Evolutionary conservation across 345 rosid species (phyloP).

Genomic region (Gossypium mustelinum): DNA sequence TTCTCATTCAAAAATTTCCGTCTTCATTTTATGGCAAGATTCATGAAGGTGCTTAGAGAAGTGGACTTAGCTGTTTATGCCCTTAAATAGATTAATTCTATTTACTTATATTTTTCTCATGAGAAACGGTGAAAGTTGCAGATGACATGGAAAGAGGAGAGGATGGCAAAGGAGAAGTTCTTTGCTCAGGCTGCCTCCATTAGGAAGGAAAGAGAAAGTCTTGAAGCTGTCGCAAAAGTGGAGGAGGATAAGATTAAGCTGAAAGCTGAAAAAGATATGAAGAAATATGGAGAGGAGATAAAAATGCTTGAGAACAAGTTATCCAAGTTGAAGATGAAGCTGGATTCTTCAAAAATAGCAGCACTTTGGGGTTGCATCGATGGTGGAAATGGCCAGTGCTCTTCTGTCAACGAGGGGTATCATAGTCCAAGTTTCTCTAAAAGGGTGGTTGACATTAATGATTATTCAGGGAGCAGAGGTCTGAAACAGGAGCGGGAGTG

Average conservation of each 20-base stretch:
- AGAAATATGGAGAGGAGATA: conserved; percentile 30
- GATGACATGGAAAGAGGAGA: conserved; percentile 28
- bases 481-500: conserved; percentile 30
- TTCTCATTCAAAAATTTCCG: not conserved
- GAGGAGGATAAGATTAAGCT: conserved; percentile 36
- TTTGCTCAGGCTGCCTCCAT: conserved; percentile 26
- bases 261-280: conserved; percentile 34
- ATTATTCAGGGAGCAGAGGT: conserved; percentile 8
- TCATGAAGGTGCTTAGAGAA: not conserved
- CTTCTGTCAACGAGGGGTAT: not conserved
- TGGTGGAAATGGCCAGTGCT: conserved; percentile 17
- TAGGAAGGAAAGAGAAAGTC: conserved; percentile 30
- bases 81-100: not conserved
- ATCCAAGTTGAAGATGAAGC: conserved; percentile 34
- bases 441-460: not conserved
- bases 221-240: conserved; percentile 38
- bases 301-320: conserved; percentile 31
- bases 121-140: conserved; percentile 15
- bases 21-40: not conserved
- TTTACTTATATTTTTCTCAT: conserved; percentile 5
- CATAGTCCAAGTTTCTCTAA: not conserved
- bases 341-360: conserved; percentile 44
- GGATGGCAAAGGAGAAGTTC: conserved; percentile 16
- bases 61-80: not conserved
- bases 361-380: conserved; percentile 35